Percentiles rank a stretch among this genome's conserved stretches.
Conservation (phyloP, 352 stramenopile species). For the Phytophthora idaei region DNA sequence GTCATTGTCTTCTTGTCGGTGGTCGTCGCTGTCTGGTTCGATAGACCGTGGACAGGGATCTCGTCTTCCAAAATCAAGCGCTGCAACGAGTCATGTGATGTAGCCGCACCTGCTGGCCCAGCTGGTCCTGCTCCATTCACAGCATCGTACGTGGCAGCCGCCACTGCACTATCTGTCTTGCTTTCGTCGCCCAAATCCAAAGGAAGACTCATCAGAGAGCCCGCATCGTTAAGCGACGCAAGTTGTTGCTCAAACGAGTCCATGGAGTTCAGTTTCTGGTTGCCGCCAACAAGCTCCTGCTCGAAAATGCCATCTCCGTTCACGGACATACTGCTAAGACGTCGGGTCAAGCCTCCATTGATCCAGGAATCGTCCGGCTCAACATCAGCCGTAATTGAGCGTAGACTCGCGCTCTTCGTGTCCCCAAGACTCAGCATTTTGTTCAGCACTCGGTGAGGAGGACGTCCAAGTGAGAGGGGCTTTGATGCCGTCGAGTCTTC, state of each 20-base stretch:
- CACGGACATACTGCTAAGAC: slow-evolving; percentile 58
- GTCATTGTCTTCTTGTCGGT: slow-evolving; percentile 46
- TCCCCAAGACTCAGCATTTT: slow-evolving; percentile 68
- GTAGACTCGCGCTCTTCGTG: slow-evolving; percentile 55
- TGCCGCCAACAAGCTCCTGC: slow-evolving; percentile 37
- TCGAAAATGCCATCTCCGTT: slow-evolving; percentile 32
- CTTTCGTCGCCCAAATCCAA: slow-evolving; percentile 31
- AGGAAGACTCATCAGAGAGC: slow-evolving; percentile 40
- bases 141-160: slow-evolving; percentile 24
- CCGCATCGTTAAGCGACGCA: slow-evolving; percentile 43
- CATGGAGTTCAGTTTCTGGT: slow-evolving; percentile 38
- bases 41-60: slow-evolving; percentile 33
- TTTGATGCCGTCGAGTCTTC: slow-evolving; percentile 32
- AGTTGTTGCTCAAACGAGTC: slow-evolving; percentile 51
- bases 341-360: slow-evolving; percentile 50
- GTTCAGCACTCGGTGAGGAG: slow-evolving; percentile 35
- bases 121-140: slow-evolving; percentile 23
- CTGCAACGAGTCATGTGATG: slow-evolving; percentile 37
- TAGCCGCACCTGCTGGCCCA: slow-evolving; percentile 1
- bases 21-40: slow-evolving; percentile 8
- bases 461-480: slow-evolving; percentile 12
- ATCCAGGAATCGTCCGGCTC: slow-evolving; percentile 60
- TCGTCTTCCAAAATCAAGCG: slow-evolving; percentile 48
- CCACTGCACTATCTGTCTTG: slow-evolving; percentile 26
- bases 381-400: slow-evolving; percentile 53